Conservation (phyloP, 352 stramenopile genomes). For the Globisporangium parvum region DNA sequence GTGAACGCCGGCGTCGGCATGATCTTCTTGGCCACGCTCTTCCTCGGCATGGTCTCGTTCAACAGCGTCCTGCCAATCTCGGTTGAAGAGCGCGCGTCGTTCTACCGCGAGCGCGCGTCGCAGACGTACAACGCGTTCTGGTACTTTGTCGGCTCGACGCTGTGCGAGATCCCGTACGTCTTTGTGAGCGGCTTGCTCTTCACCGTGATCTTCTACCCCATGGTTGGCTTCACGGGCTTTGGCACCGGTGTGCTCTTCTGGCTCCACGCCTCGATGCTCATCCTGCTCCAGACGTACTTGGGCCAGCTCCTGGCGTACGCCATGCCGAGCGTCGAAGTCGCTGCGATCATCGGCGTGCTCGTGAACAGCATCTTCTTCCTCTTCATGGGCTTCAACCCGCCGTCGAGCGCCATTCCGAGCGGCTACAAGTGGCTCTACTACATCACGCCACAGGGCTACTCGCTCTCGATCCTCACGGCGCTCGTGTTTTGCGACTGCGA, state of each 20-base stretch:
- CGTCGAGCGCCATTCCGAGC: constrained; percentile 14
- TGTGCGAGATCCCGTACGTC: constrained; percentile 66
- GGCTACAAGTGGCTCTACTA: constrained; percentile 29
- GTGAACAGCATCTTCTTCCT: constrained; percentile 44
- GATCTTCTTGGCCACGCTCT: constrained; percentile 72
- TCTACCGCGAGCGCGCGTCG: constrained; percentile 85
- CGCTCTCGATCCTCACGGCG: constrained; percentile 26
- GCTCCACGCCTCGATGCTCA: constrained; percentile 48
- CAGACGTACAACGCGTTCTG: constrained; percentile 70
- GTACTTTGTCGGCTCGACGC: constrained; percentile 47
- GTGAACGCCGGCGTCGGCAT: constrained; percentile 47
- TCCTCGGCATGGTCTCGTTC: constrained; percentile 69
- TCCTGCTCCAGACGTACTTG: constrained; percentile 56
- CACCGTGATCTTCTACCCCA: constrained; percentile 67
- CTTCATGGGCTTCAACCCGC: constrained; percentile 45
- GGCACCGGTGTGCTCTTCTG: constrained; percentile 48
- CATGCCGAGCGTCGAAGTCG: constrained; percentile 30
- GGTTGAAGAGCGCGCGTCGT: constrained; percentile 78
- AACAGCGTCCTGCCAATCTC: constrained; percentile 66
- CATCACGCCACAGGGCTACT: constrained; percentile 36
- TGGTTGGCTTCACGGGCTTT: constrained; percentile 33
- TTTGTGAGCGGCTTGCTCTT: constrained; percentile 31
- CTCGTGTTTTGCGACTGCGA: constrained; percentile 41
- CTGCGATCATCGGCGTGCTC: constrained; percentile 27
- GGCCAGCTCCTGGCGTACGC: constrained; percentile 62